These are phyloP conservation scores for Aspergillus indologenus DNA, from an alignment of 495 filamentous ascomycete genomes.

Conservation along the genomic window DNA sequence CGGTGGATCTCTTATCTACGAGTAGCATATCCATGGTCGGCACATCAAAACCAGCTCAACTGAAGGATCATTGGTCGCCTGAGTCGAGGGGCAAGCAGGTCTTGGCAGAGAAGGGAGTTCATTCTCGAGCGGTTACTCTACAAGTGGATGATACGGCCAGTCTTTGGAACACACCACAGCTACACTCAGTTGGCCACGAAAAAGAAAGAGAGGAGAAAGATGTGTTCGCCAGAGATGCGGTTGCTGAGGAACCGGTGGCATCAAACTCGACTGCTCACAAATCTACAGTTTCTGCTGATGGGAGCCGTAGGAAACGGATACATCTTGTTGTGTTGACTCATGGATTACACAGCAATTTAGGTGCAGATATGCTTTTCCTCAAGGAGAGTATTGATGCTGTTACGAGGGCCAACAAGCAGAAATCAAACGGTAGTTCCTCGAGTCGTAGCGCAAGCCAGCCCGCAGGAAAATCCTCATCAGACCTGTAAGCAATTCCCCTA, in stretches of 20 bases:
- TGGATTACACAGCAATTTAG: constrained; percentile 94
- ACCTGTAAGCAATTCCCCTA: constrained; percentile 4
- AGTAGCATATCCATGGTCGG: constrained; percentile 41
- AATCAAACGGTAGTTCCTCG: constrained; percentile 36
- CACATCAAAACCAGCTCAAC: constrained; percentile 58
- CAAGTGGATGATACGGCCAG: constrained; percentile 82
- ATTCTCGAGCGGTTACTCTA: constrained; percentile 70
- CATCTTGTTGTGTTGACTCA: constrained; percentile 93
- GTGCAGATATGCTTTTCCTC: constrained; percentile 92
- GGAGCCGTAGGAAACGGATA: constrained; percentile 57
- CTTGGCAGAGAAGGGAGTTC: constrained; percentile 67
- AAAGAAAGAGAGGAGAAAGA: constrained; percentile 25
- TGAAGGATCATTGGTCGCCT: constrained; percentile 64
- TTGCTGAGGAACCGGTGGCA: not conserved
- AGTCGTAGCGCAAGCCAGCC: not conserved
- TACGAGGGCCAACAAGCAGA: constrained; percentile 62
- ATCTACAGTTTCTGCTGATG: not conserved
- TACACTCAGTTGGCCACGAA: constrained; percentile 62
- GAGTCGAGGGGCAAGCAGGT: constrained; percentile 46
- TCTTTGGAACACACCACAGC: constrained; percentile 84
- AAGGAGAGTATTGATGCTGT: constrained; percentile 95
- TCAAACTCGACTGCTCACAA: not conserved
- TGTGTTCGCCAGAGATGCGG: not conserved
- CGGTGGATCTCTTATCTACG: constrained; percentile 61
- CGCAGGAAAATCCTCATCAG: not conserved